Conservation (phyloP, 768 basidiomycete genomes). For the Russula foetens region DNA sequence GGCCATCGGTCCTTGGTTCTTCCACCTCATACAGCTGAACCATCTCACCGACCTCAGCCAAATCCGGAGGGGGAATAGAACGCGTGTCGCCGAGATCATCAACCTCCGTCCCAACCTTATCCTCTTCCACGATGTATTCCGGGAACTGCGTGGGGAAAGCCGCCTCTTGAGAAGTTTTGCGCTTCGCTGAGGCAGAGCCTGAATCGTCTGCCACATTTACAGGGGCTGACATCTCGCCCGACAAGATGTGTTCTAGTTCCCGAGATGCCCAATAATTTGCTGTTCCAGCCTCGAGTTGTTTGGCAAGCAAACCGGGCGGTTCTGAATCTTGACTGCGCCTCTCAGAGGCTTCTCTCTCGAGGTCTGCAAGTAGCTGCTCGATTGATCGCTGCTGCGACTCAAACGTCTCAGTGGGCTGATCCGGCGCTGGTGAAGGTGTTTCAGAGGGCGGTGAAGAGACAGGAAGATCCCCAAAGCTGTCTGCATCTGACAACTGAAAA, state of each 20-base stretch:
- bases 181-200: background rate
- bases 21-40: slow-evolving; percentile 11
- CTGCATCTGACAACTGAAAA: slow-evolving; percentile 12
- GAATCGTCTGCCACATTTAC: background rate
- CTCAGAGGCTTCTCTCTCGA: background rate
- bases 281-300: background rate
- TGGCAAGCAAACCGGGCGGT: background rate
- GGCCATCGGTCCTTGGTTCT: slow-evolving; percentile 5
- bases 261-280: slow-evolving; percentile 6
- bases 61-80: slow-evolving; percentile 7
- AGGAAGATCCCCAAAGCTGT: slow-evolving; percentile 19
- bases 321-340: background rate
- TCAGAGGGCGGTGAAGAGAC: slow-evolving; percentile 13
- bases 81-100: slow-evolving; percentile 3
- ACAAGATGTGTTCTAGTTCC: slow-evolving; percentile 10
- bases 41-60: background rate
- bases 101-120: background rate
- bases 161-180: background rate
- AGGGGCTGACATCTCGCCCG: background rate
- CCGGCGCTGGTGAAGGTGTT: slow-evolving; percentile 1
- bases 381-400: background rate
- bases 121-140: slow-evolving; percentile 12
- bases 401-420: background rate
- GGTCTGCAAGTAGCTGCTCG: slow-evolving; percentile 9
- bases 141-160: background rate